Evolutionary conservation across 2,329 filamentous ascomycete species (phyloP), one percentile per base, ranked within the genome.

Genomic region (Cercospora citrullina): DNA sequence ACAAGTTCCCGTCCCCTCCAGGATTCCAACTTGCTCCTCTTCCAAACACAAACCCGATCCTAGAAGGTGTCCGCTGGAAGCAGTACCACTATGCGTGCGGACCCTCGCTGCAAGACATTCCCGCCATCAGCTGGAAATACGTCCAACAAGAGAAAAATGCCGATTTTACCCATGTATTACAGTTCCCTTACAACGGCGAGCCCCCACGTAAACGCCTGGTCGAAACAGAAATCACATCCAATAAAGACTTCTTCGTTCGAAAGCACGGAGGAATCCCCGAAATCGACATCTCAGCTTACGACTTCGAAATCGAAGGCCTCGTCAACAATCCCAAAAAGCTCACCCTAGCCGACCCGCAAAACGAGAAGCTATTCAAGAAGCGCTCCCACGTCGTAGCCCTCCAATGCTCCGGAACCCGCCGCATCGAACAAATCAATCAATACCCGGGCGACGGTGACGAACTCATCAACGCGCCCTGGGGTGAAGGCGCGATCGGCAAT

Each of bases 261-360:
- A 92, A 92, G 68, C 90, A 92, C 69, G 89, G 90, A 9, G 89
- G 90, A 0, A 87, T 92, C 18, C 90, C 90, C 0, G 80, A 86
- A 7, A 91, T 92, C 64, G 84, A 90, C 8, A 79, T 83, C 1
- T 81, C 28, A n/a, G 80, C 84, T 2, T 89, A 80, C 73, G 83
- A 79, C 26, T 80, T 90, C 16, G 78, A 81, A 1, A 76, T 91
- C 5, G 86, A 87, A 66, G 89, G 89, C 0, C 80, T 90, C 0
- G 89, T 91, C 3, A 84, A 84, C 5, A 80, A 85, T 2, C 87
- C 89, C 0, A 83, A 84, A 63, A 81, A 76, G 1, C 82, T 90
- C 64, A 88, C 86, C 0, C 72, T 91, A 0, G 81, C 82, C 0
- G 87, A 91, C 5, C 78, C 91, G 1, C 84, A 87, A 75, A 82